Evolutionary conservation across 192 early-diverging fungal genomes (phyloP).

Genomic region (Rhizophagus clarus): DNA sequence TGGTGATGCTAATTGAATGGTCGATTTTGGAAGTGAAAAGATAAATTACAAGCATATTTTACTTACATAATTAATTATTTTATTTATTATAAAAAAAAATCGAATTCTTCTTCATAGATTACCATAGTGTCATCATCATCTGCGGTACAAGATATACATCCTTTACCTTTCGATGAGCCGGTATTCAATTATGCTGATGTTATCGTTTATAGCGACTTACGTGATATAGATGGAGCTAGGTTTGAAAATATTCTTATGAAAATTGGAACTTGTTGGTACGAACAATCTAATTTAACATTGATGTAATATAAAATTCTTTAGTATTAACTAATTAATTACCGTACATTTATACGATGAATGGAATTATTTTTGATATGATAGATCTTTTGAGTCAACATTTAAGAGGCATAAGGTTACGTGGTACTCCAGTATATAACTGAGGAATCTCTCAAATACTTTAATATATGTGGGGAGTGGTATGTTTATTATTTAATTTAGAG

Average conservation of each 20-base stretch:
- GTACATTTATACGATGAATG: constrained; percentile 66
- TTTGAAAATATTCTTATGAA: constrained; percentile 44
- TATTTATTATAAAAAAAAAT: not conserved
- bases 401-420: constrained; percentile 52
- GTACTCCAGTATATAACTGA: constrained; percentile 74
- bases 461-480: constrained; percentile 85
- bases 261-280: constrained; percentile 24
- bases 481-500: not conserved
- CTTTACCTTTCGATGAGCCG: constrained; percentile 49
- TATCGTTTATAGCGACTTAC: constrained; percentile 45
- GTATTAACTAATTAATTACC: constrained; percentile 32
- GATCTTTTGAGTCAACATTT: constrained; percentile 59
- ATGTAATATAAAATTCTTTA: not conserved
- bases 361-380: constrained; percentile 76
- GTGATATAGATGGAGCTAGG: constrained; percentile 30
- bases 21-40: constrained; percentile 65
- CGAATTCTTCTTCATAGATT: constrained; percentile 30
- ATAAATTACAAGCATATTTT: constrained; percentile 18
- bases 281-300: not conserved
- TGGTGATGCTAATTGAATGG: constrained; percentile 73
- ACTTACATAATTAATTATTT: not conserved
- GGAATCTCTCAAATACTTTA: constrained; percentile 74
- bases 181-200: constrained; percentile 48
- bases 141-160: constrained; percentile 44
- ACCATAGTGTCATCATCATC: constrained; percentile 53